Percentiles rank a stretch among this genome's conserved stretches.
Conservation (phyloP, 768 basidiomycete genomes). For the Boletus huronensis region DNA sequence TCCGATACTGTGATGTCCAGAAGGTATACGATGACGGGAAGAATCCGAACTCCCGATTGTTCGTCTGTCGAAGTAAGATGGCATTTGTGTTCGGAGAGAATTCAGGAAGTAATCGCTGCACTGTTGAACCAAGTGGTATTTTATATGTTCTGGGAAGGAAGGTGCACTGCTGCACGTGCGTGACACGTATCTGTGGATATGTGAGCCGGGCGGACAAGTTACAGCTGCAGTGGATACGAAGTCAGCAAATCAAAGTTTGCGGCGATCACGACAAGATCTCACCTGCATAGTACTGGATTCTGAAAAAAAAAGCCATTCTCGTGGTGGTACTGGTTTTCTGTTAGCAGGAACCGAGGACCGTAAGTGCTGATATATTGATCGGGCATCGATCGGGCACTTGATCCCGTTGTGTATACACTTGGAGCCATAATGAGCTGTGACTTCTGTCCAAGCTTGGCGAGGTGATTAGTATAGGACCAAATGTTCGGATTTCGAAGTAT, state of each 20-base stretch:
- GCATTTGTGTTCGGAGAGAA: background rate
- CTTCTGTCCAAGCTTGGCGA: background rate
- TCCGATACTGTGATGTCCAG: background rate
- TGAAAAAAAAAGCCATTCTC: background rate
- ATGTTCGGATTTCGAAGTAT: background rate
- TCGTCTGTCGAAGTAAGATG: conserved; percentile 7
- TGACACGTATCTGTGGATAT: background rate
- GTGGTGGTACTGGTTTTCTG: background rate
- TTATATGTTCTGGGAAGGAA: conserved; percentile 1
- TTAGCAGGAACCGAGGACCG: background rate
- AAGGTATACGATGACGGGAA: background rate
- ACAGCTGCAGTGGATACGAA: background rate
- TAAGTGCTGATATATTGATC: background rate
- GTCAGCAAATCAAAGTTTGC: background rate
- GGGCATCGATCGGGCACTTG: background rate
- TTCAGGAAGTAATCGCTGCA: background rate
- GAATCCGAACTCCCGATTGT: background rate
- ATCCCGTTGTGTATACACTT: background rate
- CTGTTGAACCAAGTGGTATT: background rate
- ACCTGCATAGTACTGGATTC: background rate
- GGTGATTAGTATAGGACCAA: too few species aligned
- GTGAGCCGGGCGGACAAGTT: background rate
- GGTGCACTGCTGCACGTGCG: background rate
- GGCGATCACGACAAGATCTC: background rate
- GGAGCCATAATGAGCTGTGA: background rate